phyloP scores from a whole-genome alignment of 129 eudicot genomes.

The carrot (Daucus carota) region DNA sequence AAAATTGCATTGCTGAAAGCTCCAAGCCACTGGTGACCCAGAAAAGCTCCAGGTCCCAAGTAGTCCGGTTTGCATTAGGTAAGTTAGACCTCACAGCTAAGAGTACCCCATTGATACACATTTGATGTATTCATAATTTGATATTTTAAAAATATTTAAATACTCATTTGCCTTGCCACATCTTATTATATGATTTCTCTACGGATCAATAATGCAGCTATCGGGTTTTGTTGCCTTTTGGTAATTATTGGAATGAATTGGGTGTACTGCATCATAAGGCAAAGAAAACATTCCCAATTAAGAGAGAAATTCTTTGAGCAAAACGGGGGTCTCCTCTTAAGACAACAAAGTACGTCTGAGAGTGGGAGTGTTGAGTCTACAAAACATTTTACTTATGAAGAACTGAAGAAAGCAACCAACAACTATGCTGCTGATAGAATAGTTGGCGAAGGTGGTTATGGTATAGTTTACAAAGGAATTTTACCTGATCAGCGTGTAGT shows the following conservation, averaged over 20 bases:
- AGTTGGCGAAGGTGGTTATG: slow-evolving; percentile 46
- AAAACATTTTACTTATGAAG: slow-evolving; percentile 32
- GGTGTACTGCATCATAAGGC: slow-evolving; percentile 25
- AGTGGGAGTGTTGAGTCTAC: slow-evolving; percentile 21
- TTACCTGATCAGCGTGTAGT: slow-evolving; percentile 29
- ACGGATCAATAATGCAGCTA: slow-evolving; percentile 8
- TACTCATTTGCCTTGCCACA: no score
- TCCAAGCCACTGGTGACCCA: not conserved
- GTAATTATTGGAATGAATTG: slow-evolving; percentile 31
- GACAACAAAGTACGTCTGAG: slow-evolving; percentile 26
- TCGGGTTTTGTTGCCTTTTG: slow-evolving; percentile 27
- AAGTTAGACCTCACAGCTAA: no score
- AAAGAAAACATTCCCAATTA: slow-evolving; percentile 23
- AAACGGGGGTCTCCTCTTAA: slow-evolving; percentile 33
- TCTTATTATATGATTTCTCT: no score
- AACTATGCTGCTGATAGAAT: slow-evolving; percentile 30
- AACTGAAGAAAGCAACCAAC: slow-evolving; percentile 41
- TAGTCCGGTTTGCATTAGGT: no score
- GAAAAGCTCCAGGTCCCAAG: no score
- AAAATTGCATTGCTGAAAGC: slow-evolving; percentile 12
- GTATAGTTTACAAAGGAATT: slow-evolving; percentile 32
- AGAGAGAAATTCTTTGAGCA: slow-evolving; percentile 32
- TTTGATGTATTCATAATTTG: no score
- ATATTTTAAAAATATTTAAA: no score
- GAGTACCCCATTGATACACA: no score